Evolutionary conservation across 768 basidiomycete genomes (phyloP).

Genomic region (Lentinula detonsa): DNA sequence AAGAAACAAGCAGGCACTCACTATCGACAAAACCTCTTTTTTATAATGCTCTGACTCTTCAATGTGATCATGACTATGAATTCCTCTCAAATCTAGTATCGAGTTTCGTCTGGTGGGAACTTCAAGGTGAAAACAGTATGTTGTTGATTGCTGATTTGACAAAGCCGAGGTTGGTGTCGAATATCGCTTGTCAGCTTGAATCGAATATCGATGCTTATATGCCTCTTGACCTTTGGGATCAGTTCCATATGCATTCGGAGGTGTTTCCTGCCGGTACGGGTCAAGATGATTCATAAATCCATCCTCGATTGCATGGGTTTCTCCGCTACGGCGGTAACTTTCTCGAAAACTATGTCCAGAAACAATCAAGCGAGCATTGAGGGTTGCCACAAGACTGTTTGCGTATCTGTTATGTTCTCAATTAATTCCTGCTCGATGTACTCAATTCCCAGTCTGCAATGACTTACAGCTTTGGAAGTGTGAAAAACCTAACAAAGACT

Average conservation of each 20-base stretch:
- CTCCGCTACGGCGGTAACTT: neutral
- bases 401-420: neutral
- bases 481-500: neutral
- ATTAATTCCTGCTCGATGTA: neutral
- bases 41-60: neutral
- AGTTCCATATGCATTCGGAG: neutral
- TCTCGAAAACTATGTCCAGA: conserved; percentile 1
- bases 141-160: neutral
- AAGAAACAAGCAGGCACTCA: neutral
- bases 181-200: neutral
- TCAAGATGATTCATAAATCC: neutral
- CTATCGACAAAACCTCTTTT: no score
- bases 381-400: conserved; percentile 6
- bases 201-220: neutral
- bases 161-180: neutral
- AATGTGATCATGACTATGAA: neutral
- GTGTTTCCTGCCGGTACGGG: neutral
- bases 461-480: conserved; percentile 5
- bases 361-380: conserved; percentile 2
- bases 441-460: neutral
- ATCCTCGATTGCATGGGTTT: neutral
- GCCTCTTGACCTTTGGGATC: neutral
- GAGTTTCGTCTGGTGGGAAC: neutral
- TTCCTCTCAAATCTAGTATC: neutral
- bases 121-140: neutral